A percentile compares a stretch with the other conserved stretches of the same genome.
phyloP scores from a whole-genome alignment of 306 rosid species.

The Cucurbita maxima region DNA sequence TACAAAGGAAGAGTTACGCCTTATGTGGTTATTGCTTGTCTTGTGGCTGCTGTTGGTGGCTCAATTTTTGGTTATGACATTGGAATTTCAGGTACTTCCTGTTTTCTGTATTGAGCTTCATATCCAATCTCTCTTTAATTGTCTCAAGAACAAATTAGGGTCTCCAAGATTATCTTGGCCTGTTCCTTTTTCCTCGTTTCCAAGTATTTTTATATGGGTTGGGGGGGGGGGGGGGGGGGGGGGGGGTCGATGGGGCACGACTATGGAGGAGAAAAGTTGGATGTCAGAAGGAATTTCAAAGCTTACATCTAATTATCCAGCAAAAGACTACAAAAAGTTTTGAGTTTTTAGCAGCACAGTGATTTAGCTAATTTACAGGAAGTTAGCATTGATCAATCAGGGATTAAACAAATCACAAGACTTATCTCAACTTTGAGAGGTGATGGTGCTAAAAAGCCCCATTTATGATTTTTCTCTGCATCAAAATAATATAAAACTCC shows the following conservation, averaged over 20 bases:
- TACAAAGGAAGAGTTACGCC: constrained; percentile 50
- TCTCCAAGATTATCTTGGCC: not conserved
- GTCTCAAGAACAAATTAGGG: not conserved
- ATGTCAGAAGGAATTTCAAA: not conserved
- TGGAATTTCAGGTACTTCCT: constrained; percentile 61
- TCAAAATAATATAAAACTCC: not conserved
- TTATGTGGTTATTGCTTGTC: constrained; percentile 54
- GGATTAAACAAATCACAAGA: not conserved
- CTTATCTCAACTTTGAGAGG: not conserved
- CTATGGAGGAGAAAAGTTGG: not conserved
- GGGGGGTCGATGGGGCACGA: not conserved
- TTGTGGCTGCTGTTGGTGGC: constrained; percentile 74
- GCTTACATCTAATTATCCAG: not conserved
- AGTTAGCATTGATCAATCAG: too few species aligned
- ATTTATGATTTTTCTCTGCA: not conserved
- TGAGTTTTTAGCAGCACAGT: not conserved
- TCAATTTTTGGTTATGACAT: constrained; percentile 71
- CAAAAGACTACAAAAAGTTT: not conserved
- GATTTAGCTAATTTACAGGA: not conserved
- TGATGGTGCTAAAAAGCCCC: not conserved
- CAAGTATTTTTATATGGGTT: too few species aligned
- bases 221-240: not conserved
- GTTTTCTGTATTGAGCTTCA: not conserved
- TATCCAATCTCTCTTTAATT: not conserved
- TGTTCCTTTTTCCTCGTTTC: not conserved